phyloP scores from a whole-genome alignment of 306 rosid genomes.

The Cicer yamashitae region DNA sequence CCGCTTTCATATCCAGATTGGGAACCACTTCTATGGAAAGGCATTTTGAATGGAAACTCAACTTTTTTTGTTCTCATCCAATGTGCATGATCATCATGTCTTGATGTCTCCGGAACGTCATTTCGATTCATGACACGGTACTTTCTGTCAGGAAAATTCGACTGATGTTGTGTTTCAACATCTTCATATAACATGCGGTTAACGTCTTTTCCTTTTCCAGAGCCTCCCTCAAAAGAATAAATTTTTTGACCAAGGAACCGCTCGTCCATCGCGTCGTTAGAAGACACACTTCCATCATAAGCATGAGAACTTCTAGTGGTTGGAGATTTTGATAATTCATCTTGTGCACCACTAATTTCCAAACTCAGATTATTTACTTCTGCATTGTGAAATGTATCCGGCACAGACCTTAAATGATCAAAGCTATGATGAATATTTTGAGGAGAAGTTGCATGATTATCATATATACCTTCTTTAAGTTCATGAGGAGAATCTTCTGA shows the following conservation, averaged over 20 bases:
- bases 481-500: constrained; percentile 34
- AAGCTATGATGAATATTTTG: constrained; percentile 36
- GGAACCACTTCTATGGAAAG: constrained; percentile 42
- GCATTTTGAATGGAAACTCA: constrained; percentile 53
- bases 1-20: constrained; percentile 60
- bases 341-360: constrained; percentile 53
- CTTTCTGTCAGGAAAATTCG: constrained; percentile 51
- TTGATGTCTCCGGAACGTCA: constrained; percentile 49
- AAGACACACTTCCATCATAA: constrained; percentile 79
- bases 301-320: constrained; percentile 60
- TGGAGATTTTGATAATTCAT: constrained; percentile 58
- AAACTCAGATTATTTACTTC: constrained; percentile 51
- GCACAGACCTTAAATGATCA: constrained; percentile 45
- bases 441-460: constrained; percentile 49
- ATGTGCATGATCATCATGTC: constrained; percentile 48
- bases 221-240: constrained; percentile 51
- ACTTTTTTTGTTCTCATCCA: constrained; percentile 54
- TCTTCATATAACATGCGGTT: constrained; percentile 47
- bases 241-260: constrained; percentile 44
- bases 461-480: constrained; percentile 9
- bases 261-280: constrained; percentile 71
- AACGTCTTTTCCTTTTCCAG: constrained; percentile 50
- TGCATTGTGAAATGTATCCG: constrained; percentile 44
- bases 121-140: constrained; percentile 50
- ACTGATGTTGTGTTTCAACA: constrained; percentile 44